Conservation (phyloP, 2,329 filamentous ascomycete species). For the Exophiala xenobiotica region DNA sequence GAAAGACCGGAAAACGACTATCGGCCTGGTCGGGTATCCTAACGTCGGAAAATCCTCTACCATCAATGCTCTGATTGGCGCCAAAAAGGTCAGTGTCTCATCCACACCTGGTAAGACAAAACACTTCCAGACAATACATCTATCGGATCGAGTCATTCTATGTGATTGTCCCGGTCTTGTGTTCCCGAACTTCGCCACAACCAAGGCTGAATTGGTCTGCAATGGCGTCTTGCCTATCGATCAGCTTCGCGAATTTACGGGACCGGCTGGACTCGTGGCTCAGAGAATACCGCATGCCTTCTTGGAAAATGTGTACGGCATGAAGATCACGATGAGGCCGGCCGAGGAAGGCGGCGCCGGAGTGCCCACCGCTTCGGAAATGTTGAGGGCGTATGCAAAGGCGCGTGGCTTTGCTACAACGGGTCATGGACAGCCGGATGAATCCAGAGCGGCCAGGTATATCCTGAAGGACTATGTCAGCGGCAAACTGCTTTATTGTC, state of each 20-base stretch:
- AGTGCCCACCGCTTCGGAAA: constrained; percentile 75
- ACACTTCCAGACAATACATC: constrained; percentile 97
- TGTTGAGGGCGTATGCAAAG: constrained; percentile 80
- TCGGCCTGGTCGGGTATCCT: constrained; percentile 94
- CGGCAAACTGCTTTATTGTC: constrained; percentile 88
- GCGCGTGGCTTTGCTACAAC: constrained; percentile 89
- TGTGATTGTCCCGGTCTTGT: constrained; percentile 99
- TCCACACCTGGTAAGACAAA: constrained; percentile 98
- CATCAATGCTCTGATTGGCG: constrained; percentile 96
- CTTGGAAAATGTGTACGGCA: constrained; percentile 89
- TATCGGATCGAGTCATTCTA: constrained; percentile 83
- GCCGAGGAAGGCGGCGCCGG: constrained; percentile 92
- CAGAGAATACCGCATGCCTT: constrained; percentile 83
- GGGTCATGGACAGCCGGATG: constrained; percentile 81
- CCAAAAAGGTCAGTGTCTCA: constrained; percentile 98
- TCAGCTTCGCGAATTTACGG: constrained; percentile 88
- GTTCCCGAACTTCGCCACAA: constrained; percentile 95
- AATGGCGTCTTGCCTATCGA: constrained; percentile 95
- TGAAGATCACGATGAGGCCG: constrained; percentile 77
- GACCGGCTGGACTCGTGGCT: constrained; percentile 79
- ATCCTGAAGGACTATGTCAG: constrained; percentile 97
- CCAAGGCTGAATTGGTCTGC: constrained; percentile 93
- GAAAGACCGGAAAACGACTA: constrained; percentile 69
- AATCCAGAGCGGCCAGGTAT: constrained; percentile 84
- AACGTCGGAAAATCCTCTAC: constrained; percentile 99